Percentiles rank a stretch among this genome's conserved stretches.
Evolutionary conservation across 2,329 filamentous ascomycete genomes (phyloP).

Genomic region (Sclerotinia borealis): DNA sequence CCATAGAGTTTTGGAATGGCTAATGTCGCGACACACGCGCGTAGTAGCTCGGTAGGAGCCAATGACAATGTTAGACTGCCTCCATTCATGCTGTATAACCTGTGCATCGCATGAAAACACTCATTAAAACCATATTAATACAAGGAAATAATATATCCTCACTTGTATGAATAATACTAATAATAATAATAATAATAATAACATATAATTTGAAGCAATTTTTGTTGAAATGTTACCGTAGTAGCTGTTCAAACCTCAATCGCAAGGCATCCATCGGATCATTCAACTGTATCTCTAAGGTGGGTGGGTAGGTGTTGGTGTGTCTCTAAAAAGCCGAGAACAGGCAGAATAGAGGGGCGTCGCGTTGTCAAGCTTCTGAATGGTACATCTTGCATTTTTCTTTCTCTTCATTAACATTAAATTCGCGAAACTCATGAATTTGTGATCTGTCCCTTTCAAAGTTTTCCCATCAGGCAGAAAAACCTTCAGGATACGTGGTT

Average conservation of each 20-base stretch:
- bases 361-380: slow-evolving; percentile 9
- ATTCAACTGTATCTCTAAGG: background rate
- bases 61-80: too few species aligned
- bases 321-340: slow-evolving; percentile 1
- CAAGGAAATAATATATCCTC: too few species aligned
- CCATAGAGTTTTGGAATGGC: background rate
- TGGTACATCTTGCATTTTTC: slow-evolving; percentile 1
- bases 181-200: too few species aligned
- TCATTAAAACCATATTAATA: too few species aligned
- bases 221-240: too few species aligned
- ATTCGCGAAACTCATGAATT: background rate
- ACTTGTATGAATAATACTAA: too few species aligned
- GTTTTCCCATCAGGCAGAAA: background rate
- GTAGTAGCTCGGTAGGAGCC: too few species aligned
- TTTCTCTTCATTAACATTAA: background rate
- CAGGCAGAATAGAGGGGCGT: slow-evolving; percentile 8
- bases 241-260: background rate
- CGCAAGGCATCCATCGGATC: slow-evolving; percentile 1
- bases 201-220: too few species aligned
- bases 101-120: background rate
- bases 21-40: too few species aligned
- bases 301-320: too few species aligned
- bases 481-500: slow-evolving; percentile 6
- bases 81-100: background rate
- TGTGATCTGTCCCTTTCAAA: slow-evolving; percentile 7